Evolutionary conservation across 83 land plant species (phyloP).

Genomic region (Larix sibirica): DNA sequence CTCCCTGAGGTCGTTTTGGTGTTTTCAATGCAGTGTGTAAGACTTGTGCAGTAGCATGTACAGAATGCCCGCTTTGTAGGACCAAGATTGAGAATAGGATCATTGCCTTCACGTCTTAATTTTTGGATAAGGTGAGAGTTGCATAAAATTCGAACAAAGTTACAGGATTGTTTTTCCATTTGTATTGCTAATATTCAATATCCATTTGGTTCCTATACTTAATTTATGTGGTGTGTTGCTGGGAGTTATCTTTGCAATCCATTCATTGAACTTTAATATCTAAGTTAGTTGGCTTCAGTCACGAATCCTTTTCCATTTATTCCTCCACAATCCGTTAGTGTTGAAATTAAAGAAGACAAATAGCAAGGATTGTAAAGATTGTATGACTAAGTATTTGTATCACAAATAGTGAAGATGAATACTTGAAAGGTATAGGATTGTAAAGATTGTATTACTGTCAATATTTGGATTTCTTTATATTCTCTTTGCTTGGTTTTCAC

Average conservation of each 20-base stretch:
- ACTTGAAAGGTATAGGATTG: background rate
- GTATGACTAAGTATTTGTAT: background rate
- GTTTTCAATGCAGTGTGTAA: constrained; percentile 61
- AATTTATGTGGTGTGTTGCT: background rate
- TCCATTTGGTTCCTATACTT: background rate
- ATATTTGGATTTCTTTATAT: background rate
- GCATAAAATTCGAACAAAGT: background rate
- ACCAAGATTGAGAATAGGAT: constrained; percentile 68
- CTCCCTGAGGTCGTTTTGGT: background rate
- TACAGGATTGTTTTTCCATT: too few relatives aligned
- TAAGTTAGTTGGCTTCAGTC: background rate
- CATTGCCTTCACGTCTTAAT: constrained; percentile 58
- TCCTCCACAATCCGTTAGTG: background rate
- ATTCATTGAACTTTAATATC: background rate
- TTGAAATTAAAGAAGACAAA: background rate
- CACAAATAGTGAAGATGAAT: background rate
- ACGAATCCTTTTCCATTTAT: background rate
- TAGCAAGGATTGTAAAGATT: background rate
- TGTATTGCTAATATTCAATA: too few relatives aligned
- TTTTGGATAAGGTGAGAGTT: background rate
- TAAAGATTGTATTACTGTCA: background rate
- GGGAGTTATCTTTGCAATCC: background rate
- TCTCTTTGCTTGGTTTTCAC: too few relatives aligned
- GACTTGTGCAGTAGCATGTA: constrained; percentile 82
- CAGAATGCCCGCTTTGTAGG: constrained; percentile 81